Evolutionary conservation across 441 rosid genomes (phyloP).

Genomic region (Flueggea neowawraea): DNA sequence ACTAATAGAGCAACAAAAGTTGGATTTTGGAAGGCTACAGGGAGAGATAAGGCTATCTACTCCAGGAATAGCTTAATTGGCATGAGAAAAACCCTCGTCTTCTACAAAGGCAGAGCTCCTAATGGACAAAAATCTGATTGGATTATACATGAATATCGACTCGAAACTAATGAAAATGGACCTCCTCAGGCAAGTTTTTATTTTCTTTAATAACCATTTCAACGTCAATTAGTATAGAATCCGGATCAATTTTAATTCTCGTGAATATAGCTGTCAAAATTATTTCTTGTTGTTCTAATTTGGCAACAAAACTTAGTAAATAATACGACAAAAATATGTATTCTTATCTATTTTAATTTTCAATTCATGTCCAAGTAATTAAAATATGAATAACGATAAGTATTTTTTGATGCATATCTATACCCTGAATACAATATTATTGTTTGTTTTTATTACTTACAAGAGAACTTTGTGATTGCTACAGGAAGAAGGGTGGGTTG

Average conservation of each 20-base stretch:
- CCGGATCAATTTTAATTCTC: background rate
- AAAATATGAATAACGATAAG: too few species aligned
- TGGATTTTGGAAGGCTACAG: slow-evolving; percentile 99
- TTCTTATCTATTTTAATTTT: too few species aligned
- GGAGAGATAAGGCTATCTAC: slow-evolving; percentile 97
- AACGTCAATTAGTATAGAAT: background rate
- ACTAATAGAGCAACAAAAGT: slow-evolving; percentile 98
- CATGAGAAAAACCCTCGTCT: slow-evolving; percentile 98
- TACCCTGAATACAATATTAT: too few species aligned
- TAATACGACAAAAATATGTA: too few species aligned
- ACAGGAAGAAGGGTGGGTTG: slow-evolving; percentile 99
- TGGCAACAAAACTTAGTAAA: too few species aligned
- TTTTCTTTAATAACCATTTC: background rate
- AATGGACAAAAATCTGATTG: slow-evolving; percentile 98
- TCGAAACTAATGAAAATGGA: slow-evolving; percentile 96
- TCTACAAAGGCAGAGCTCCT: slow-evolving; percentile 98
- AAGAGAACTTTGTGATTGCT: background rate
- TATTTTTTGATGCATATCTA: too few species aligned
- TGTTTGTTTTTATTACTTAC: too few species aligned
- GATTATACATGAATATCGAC: slow-evolving; percentile 99
- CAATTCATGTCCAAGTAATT: too few species aligned
- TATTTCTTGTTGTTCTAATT: too few species aligned
- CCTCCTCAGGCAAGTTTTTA: slow-evolving; percentile 73
- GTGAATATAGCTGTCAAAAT: too few species aligned
- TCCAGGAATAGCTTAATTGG: slow-evolving; percentile 75